Evolutionary conservation across 2,329 filamentous ascomycete species (phyloP).

Genomic region (Diplodia sapinea): DNA sequence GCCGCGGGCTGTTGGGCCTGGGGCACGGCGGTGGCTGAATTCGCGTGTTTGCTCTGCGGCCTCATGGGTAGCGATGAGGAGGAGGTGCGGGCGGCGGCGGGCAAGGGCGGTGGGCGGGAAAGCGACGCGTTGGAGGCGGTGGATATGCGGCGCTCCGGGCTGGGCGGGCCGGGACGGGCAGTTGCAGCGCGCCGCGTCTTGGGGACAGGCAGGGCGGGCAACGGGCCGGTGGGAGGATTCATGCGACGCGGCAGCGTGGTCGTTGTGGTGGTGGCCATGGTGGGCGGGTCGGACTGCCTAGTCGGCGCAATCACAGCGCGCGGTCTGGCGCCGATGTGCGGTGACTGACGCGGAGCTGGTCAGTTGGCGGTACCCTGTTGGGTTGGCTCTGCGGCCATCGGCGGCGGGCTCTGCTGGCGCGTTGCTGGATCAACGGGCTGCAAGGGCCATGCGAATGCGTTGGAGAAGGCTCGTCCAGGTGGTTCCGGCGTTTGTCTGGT

Average conservation of each 20-base stretch:
- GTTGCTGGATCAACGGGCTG: constrained; percentile 26
- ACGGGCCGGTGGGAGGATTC: constrained; percentile 72
- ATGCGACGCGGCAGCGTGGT: constrained; percentile 69
- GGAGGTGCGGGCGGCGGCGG: constrained; percentile 12
- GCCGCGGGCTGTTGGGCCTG: constrained; percentile 32
- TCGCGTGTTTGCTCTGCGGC: constrained; percentile 27
- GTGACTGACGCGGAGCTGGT: constrained; percentile 9
- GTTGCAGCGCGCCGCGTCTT: constrained; percentile 63
- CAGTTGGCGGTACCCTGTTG: constrained; percentile 3
- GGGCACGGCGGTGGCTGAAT: constrained; percentile 33
- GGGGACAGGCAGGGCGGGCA: constrained; percentile 74
- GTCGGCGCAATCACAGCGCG: constrained; percentile 25
- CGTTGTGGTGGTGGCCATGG: constrained; percentile 39
- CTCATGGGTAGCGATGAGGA: constrained; percentile 33
- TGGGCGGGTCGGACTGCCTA: constrained; percentile 17
- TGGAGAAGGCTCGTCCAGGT: constrained; percentile 5
- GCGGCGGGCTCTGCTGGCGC: constrained; percentile 1
- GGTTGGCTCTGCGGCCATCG: neutral
- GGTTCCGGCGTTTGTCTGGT: constrained; percentile 10
- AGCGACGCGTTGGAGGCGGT: constrained; percentile 8
- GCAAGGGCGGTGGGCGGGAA: constrained; percentile 11
- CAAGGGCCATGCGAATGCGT: constrained; percentile 17
- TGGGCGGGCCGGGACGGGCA: constrained; percentile 60
- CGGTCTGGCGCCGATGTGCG: constrained; percentile 24
- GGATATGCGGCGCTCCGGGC: constrained; percentile 30